phyloP scores from a whole-genome alignment of 768 basidiomycete species.

The Lactifluus pinguis region DNA sequence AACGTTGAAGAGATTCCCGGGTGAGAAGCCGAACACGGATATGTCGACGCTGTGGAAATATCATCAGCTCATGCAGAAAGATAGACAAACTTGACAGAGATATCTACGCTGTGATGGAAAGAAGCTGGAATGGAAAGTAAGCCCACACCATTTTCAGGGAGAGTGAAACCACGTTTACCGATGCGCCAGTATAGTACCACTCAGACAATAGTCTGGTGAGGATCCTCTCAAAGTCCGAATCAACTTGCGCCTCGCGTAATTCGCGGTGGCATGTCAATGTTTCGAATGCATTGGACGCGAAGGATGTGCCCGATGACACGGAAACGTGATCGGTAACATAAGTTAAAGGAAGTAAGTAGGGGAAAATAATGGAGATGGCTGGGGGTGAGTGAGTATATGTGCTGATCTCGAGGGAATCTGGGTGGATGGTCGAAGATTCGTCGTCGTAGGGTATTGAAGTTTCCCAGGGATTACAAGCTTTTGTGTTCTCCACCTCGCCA shows the following conservation, averaged over 20 bases:
- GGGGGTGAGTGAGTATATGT: background rate
- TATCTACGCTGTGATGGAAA: slow-evolving; percentile 50
- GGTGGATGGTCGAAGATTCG: background rate
- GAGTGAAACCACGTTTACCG: background rate
- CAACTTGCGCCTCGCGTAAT: slow-evolving; percentile 36
- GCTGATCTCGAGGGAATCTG: slow-evolving; percentile 15
- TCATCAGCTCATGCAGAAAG: background rate
- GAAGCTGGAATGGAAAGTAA: slow-evolving; percentile 32
- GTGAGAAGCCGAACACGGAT: slow-evolving; percentile 52
- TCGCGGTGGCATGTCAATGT: slow-evolving; percentile 50
- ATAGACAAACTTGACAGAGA: background rate
- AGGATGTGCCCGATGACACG: slow-evolving; percentile 24
- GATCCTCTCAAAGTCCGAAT: slow-evolving; percentile 45
- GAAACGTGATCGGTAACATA: slow-evolving; percentile 30
- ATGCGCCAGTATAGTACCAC: slow-evolving; percentile 22
- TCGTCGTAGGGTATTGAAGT: slow-evolving; percentile 5
- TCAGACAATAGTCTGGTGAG: slow-evolving; percentile 43
- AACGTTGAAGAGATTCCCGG: slow-evolving; percentile 43
- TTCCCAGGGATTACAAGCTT: slow-evolving; percentile 6
- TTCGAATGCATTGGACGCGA: slow-evolving; percentile 35
- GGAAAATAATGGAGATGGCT: slow-evolving; percentile 9
- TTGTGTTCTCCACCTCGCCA: slow-evolving; percentile 21
- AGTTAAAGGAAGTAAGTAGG: slow-evolving; percentile 12
- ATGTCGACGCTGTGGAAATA: slow-evolving; percentile 32
- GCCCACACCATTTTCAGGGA: slow-evolving; percentile 33